Evolutionary conservation across 305 asterid species (phyloP).

Genomic region (Solanum aculeatissimum): DNA sequence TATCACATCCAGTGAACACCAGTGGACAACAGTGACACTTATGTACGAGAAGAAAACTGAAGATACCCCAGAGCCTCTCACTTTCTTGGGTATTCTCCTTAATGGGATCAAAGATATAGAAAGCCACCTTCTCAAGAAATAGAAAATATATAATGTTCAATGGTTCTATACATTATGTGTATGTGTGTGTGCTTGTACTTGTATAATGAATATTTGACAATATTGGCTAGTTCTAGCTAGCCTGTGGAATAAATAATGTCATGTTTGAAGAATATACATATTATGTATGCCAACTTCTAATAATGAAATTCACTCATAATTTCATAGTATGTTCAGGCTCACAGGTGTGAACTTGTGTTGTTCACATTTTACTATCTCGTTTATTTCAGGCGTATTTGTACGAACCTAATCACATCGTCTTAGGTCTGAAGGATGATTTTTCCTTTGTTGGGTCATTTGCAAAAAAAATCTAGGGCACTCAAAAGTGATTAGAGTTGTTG

Average conservation of each 20-base stretch:
- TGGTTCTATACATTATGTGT: not conserved
- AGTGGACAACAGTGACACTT: not conserved
- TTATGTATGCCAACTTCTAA: not conserved
- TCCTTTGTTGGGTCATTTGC: no score
- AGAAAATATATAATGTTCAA: not conserved
- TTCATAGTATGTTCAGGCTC: not conserved
- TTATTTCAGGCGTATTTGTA: not conserved
- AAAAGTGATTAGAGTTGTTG: no score
- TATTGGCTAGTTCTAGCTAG: not conserved
- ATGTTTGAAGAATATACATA: not conserved
- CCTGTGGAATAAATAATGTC: not conserved
- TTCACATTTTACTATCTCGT: not conserved
- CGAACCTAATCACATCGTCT: no score
- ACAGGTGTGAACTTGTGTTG: not conserved
- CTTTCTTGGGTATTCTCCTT: not conserved
- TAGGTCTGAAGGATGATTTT: no score
- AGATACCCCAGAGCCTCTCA: not conserved
- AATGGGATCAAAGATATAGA: not conserved
- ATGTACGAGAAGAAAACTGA: not conserved
- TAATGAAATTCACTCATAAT: not conserved
- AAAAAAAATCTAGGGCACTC: no score
- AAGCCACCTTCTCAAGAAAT: not conserved
- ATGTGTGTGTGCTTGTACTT: not conserved
- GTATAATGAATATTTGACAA: not conserved
- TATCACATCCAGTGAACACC: not conserved